Evolutionary conservation across 768 basidiomycete genomes (phyloP), one percentile per base, ranked within the genome.

Genomic region (Suillus brevipes): DNA sequence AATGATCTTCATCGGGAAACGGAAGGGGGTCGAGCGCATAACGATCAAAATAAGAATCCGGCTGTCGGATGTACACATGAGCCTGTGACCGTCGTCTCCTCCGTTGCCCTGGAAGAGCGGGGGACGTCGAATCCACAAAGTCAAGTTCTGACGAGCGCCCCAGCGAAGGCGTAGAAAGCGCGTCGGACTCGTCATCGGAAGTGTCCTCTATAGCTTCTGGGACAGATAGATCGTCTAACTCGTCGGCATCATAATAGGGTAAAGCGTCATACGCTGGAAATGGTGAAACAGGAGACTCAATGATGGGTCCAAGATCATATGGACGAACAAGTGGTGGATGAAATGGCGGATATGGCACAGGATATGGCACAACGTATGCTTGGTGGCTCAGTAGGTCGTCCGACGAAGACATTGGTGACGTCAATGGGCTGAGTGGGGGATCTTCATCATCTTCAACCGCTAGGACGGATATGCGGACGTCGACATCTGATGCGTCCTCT

Each of bases 141-240:
- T 81, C 81, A 66, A 87, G 75, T 57, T 86, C 84, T 20, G 86
- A 83, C 49, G 89, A 89, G 67, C 82, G 81, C 69, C 83, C 81
- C 56, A 85, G 69, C 49, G 85, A 88, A 57, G 88, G 89, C 8
- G 89, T 88, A 12, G 84, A 83, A 12, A 82, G 84, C 6, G 84
- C 78, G 70, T 93, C 91, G 18, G 91, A 91, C 80, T 92, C 92
- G 79, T 93, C 91, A 78, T 93, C 92, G 53, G 91, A 93, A 43
- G 84, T 85, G 76, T 93, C 91, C 75, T 92, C 91, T 82, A 92
- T 90, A 49, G 90, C 87, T 72, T 92, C 91, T 52, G 90, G 91
- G 50, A 92, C 85, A 36, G 89, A 80, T 38, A 87, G 81, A 71
- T 89, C 89, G 70, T 89, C 89, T 68, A 85, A 71, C 77, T 90